Evolutionary conservation across 192 early-diverging fungal genomes (phyloP).

Genomic region (Glomus cerebriforme): DNA sequence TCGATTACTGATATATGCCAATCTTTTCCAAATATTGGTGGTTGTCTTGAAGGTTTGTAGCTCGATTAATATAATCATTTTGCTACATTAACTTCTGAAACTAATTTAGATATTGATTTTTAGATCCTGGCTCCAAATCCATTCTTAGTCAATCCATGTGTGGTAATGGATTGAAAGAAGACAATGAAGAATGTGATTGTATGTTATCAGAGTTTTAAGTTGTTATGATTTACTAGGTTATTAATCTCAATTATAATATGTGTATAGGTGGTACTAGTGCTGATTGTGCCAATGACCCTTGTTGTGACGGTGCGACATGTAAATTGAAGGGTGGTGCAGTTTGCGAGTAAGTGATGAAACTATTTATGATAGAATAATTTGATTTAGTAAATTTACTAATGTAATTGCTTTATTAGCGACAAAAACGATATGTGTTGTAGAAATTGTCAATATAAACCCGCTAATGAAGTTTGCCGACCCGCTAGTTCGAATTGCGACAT

Average conservation of each 20-base stretch:
- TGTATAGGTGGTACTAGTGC: slow-evolving; percentile 45
- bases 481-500: slow-evolving; percentile 80
- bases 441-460: slow-evolving; percentile 62
- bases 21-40: slow-evolving; percentile 27
- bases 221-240: neutral
- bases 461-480: slow-evolving; percentile 69
- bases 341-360: slow-evolving; percentile 55
- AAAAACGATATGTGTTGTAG: slow-evolving; percentile 83
- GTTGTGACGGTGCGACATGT: slow-evolving; percentile 83
- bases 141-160: slow-evolving; percentile 72
- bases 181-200: slow-evolving; percentile 91
- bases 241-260: neutral
- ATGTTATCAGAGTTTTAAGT: slow-evolving; percentile 36
- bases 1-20: slow-evolving; percentile 40
- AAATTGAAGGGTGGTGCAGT: slow-evolving; percentile 71
- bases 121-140: slow-evolving; percentile 44
- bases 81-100: neutral
- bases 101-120: neutral
- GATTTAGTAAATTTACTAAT: neutral
- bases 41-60: slow-evolving; percentile 40
- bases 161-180: slow-evolving; percentile 91
- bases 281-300: slow-evolving; percentile 74
- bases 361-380: neutral
- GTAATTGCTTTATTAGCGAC: slow-evolving; percentile 49
- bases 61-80: slow-evolving; percentile 14